Base-by-base conservation (phyloP, 148 eudicot genomes). In the Vaccinium darrowii region DNA sequence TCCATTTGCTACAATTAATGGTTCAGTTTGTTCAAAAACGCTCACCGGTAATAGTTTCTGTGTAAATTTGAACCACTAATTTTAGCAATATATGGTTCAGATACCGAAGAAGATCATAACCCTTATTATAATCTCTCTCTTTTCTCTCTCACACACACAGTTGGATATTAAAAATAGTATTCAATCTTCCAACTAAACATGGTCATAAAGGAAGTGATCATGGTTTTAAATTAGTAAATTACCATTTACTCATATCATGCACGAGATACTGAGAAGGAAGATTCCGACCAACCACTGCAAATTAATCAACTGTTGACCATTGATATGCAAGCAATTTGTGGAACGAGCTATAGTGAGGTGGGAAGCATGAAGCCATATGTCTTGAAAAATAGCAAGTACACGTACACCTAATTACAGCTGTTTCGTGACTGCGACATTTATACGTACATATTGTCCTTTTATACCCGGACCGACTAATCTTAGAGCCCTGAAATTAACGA, bases 351-450 rank as follows among this genome's bases (percentile, higher is more conserved):
- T 79, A 5, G 23, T 62, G 76, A 58, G 81, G 81, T 74, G 84
- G 87, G 89, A 77, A 82, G 69, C 76, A 78, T 85, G 89, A 77
- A 82, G 69, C 76, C 81, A 54, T 82, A 52, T 88, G 85, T 73
- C 76, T 27, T 27, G 18, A 30, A 50, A 74, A 27, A 50, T 53
- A 36, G 14, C 13, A 81, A 43, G 84, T 15, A 56, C 39, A 36
- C 39, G 39, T 36, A 33, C 58, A 69, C 52, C 27, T 47, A 60
- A 82, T 80, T 78, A 87, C 84, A 82, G 87, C 84, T 84, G 84
- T 86, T 84, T 56, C 49, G 33, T 51, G 15, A 62, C 65, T 18
- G 27, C 54, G 5, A 50, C 5, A 56, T 58, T 58, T 58, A 18
- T 18, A 58, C 63, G n/a, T 18, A 58, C 47, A 43, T 43, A 43